Conservation (phyloP, 2,329 filamentous ascomycete genomes). For the Arthrobotrys megalospora region DNA sequence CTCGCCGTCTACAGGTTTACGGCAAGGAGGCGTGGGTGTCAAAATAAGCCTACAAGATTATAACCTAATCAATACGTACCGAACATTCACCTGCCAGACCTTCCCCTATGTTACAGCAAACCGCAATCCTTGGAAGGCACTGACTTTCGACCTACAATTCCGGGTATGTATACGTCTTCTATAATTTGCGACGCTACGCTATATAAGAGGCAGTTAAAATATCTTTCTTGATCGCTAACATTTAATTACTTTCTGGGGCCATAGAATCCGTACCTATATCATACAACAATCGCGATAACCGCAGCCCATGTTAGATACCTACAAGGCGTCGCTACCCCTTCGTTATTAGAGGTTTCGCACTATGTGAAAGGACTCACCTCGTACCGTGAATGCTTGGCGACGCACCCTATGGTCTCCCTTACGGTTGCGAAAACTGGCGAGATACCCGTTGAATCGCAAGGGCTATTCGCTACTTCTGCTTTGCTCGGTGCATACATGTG, state of each 20-base stretch:
- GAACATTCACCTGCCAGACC: slow-evolving; percentile 39
- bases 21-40: slow-evolving; percentile 7
- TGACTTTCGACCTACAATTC: slow-evolving; percentile 55
- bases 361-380: slow-evolving; percentile 44
- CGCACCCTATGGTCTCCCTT: not conserved
- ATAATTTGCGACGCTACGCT: not conserved
- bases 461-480: slow-evolving; percentile 42
- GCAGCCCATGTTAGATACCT: slow-evolving; percentile 38
- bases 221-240: not conserved
- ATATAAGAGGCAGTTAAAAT: too few relatives aligned
- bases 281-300: slow-evolving; percentile 40
- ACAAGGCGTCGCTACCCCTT: slow-evolving; percentile 38
- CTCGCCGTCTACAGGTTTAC: slow-evolving; percentile 36
- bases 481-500: slow-evolving; percentile 48
- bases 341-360: slow-evolving; percentile 45
- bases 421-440: not conserved
- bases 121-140: slow-evolving; percentile 43
- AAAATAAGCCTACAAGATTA: slow-evolving; percentile 47
- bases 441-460: slow-evolving; percentile 1
- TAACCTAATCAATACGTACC: slow-evolving; percentile 40
- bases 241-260: not conserved
- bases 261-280: slow-evolving; percentile 50
- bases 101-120: slow-evolving; percentile 39
- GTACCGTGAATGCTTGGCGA: slow-evolving; percentile 26
- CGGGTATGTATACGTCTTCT: not conserved